Conservation (phyloP, 1,139 yeast species). For the Yamadazyma songkhlaensis region DNA sequence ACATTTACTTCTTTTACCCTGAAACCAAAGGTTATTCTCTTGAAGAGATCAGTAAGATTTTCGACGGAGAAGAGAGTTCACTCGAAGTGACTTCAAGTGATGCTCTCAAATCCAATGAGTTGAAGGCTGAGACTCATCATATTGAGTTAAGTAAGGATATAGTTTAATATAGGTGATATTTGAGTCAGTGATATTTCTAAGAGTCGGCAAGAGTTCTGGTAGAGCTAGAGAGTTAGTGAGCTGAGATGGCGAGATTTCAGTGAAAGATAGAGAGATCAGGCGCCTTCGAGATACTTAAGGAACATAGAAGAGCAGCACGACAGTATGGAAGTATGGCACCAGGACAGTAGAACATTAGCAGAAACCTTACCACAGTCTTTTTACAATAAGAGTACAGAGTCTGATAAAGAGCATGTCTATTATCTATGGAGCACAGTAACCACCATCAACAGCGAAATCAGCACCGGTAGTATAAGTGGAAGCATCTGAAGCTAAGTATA, state of each 20-base stretch:
- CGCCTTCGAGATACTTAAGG: too few relatives aligned
- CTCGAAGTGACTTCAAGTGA: conserved; percentile 7
- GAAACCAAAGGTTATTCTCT: conserved; percentile 47
- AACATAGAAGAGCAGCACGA: too few relatives aligned
- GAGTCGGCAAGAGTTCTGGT: too few relatives aligned
- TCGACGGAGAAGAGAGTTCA: conserved; percentile 10
- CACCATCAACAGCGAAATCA: conserved; percentile 47
- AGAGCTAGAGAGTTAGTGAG: too few relatives aligned
- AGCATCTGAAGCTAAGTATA: conserved; percentile 39
- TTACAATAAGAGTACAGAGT: too few relatives aligned
- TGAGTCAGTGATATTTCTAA: too few relatives aligned
- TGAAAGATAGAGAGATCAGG: too few relatives aligned
- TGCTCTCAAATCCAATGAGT: conserved; percentile 5
- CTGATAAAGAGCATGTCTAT: too few relatives aligned
- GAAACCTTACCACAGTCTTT: too few relatives aligned
- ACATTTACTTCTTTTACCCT: conserved; percentile 40
- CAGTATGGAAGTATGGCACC: too few relatives aligned
- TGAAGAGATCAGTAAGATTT: conserved; percentile 33
- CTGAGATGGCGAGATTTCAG: too few relatives aligned
- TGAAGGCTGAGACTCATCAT: conserved; percentile 6
- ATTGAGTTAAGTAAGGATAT: conserved; percentile 3
- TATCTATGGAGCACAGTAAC: conserved; percentile 33
- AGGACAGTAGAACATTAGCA: too few relatives aligned
- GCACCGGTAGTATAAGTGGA: conserved; percentile 44
- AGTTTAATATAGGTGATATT: background rate